Evolutionary conservation across 1,284 basidiomycete genomes (phyloP).

Genomic region (Ganoderma leucocontextum): DNA sequence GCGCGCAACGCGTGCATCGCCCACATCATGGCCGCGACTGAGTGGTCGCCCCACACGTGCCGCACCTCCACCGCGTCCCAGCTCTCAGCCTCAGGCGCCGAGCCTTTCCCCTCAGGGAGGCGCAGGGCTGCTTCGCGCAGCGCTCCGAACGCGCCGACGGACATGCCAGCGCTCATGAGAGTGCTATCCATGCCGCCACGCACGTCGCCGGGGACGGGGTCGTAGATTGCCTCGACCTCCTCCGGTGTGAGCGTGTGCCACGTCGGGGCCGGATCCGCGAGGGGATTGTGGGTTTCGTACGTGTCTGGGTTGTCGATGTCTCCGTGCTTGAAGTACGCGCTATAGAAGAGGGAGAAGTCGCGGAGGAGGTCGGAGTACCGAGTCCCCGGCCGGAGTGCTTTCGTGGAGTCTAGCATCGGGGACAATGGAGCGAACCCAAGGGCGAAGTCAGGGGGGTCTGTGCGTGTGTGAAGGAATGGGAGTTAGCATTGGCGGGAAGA

Average conservation of each 20-base stretch:
- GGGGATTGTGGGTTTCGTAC: neutral
- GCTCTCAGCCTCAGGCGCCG: too few species aligned
- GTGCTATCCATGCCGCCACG: neutral
- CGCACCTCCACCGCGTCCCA: constrained; percentile 19
- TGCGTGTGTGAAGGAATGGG: too few species aligned
- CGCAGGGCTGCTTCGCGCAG: neutral
- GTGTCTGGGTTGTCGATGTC: neutral
- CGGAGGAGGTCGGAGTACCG: neutral
- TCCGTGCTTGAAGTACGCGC: constrained; percentile 16
- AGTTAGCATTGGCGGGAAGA: too few species aligned
- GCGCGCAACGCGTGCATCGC: neutral
- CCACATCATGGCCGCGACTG: constrained; percentile 4
- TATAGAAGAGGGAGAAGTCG: neutral
- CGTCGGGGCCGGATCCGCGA: constrained; percentile 11
- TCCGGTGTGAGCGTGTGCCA: neutral
- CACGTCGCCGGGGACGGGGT: neutral
- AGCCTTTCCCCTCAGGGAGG: too few species aligned
- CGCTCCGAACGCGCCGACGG: too few species aligned
- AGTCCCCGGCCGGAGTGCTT: too few species aligned
- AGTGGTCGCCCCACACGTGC: constrained; percentile 23
- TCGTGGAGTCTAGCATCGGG: neutral
- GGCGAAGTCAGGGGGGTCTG: constrained; percentile 2
- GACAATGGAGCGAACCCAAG: constrained; percentile 12
- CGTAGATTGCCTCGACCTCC: neutral
- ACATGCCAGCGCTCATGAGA: neutral